Evolutionary conservation across 148 eudicot genomes (phyloP).

Genomic region (Rhododendron griersonianum): DNA sequence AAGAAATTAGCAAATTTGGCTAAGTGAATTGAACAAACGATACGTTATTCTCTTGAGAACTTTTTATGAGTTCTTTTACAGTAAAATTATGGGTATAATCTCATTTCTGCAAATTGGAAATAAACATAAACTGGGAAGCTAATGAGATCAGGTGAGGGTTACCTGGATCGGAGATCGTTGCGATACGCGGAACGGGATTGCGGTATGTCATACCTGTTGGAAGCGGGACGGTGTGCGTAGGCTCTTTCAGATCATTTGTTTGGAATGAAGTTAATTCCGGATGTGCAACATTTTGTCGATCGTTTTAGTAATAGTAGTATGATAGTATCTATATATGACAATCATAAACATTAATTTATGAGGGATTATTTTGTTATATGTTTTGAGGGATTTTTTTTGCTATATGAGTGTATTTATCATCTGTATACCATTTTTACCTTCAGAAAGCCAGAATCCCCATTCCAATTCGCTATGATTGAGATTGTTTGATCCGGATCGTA

Average conservation of each 20-base stretch:
- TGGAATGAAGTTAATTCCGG: not conserved
- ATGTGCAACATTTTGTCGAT: not conserved
- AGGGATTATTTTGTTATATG: no score
- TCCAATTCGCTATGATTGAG: no score
- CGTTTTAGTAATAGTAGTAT: no score
- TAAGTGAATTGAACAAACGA: not conserved
- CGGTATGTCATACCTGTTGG: no score
- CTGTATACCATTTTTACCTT: no score
- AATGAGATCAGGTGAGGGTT: not conserved
- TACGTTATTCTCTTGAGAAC: not conserved
- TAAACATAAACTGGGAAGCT: not conserved
- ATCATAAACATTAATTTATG: no score
- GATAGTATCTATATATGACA: not conserved
- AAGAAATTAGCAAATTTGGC: not conserved
- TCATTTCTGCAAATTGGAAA: not conserved
- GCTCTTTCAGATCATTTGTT: not conserved
- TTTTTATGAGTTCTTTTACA: not conserved
- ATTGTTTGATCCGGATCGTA: no score
- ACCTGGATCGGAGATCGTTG: not conserved
- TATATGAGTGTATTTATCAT: no score
- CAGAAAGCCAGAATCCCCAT: no score
- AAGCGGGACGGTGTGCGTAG: no score
- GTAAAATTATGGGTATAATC: not conserved
- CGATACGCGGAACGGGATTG: not conserved
- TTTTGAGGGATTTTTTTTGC: no score